Evolutionary conservation across 768 basidiomycete species (phyloP).

Genomic region (Panus rudis): DNA sequence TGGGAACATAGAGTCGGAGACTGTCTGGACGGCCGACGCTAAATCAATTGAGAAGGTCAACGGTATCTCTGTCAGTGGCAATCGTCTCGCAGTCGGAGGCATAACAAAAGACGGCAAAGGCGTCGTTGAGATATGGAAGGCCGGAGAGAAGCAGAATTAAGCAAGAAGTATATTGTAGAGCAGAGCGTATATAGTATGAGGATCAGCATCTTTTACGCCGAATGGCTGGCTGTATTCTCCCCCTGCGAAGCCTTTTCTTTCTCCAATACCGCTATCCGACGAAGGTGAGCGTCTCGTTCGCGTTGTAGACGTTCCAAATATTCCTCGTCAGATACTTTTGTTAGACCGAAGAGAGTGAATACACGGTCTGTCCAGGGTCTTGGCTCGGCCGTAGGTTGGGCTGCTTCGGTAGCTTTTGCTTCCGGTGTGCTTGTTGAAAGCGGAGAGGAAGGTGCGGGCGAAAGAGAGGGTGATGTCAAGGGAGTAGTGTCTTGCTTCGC

Average conservation of each 20-base stretch:
- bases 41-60: conserved; percentile 56
- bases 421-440: not conserved
- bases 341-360: conserved; percentile 42
- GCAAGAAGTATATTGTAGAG: not conserved
- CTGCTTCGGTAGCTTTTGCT: not conserved
- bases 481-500: not conserved
- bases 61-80: conserved; percentile 41
- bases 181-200: not conserved
- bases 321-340: conserved; percentile 62
- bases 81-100: conserved; percentile 54
- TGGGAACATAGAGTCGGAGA: conserved; percentile 33
- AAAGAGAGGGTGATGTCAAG: not conserved
- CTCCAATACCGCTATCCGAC: conserved; percentile 55
- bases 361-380: conserved; percentile 33
- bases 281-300: conserved; percentile 47
- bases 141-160: not conserved
- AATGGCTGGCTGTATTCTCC: not conserved
- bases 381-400: not conserved
- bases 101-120: conserved; percentile 52
- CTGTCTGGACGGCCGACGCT: conserved; percentile 41
- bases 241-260: conserved; percentile 17
- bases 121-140: conserved; percentile 55
- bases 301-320: conserved; percentile 54
- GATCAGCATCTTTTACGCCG: not conserved
- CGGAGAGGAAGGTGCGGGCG: not conserved